Base-by-base conservation (phyloP, 2,329 filamentous ascomycete species). In the Bipolaris victoriae region DNA sequence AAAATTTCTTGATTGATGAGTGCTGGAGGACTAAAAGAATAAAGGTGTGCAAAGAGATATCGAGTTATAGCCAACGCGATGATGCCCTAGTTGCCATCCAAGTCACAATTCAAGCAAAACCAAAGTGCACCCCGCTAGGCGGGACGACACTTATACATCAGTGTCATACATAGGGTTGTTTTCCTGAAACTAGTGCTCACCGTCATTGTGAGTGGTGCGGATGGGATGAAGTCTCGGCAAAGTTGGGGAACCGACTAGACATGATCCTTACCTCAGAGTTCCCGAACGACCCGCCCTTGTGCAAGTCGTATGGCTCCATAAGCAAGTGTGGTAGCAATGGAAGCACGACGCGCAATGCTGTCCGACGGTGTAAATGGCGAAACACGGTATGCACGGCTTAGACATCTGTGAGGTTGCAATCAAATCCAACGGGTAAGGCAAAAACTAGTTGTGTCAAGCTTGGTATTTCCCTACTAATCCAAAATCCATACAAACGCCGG, bases 381-480 rank as follows among this genome's bases (percentile, higher is more conserved):
- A 10, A 31, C 26, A 11, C 10, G 1, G 3, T 10, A 10, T 22
- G 24, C 40, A 43, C 40, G 20, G 5, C 6, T 24, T n/a, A 31
- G 40, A n/a, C 9, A n/a, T 26, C 20, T 24, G 13, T 43, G 5
- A n/a, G 13, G 11, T 37, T 29, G 46, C 20, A 48, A 37, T 22
- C 44, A 35, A 9, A 33, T 5, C 7, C 13, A 16, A 48, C 53
- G 43, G 9, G 35, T 22, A 40, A 40, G 26, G n/a, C 33, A 51
- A 29, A 35, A 33, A 29, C 35, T 52, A 39, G 48, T 35, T 39
- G 41, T 37, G 18, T 52, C 15, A 57, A 57, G 44, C 43, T 53
- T 57, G 54, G 49, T 57, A 57, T 57, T 57, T 45, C 54, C 49
- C 54, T 57, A 57, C 43, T 36, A 40, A 56, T 29, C n/a, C 53